A percentile compares a stretch with the other conserved stretches of the same genome.
These are phyloP conservation scores for Leishmania arabica DNA, from an alignment of 208 protist species.

Conservation along the genomic window DNA sequence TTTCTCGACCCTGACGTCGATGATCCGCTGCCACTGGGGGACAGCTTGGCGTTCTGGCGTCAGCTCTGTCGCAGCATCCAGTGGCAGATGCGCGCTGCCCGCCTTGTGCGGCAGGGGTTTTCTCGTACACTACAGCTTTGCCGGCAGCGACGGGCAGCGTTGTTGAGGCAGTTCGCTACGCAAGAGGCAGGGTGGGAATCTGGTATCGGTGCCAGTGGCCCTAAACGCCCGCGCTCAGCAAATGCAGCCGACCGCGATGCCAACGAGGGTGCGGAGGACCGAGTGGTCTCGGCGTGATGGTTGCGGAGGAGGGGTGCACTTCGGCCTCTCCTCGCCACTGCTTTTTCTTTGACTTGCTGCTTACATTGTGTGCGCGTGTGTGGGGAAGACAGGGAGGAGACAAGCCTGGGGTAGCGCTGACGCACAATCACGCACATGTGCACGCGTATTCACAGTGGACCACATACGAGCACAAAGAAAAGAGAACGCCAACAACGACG, in stretches of 20 bases:
- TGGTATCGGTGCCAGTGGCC: neutral
- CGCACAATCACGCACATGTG: neutral
- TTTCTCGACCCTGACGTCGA: slow-evolving; percentile 74
- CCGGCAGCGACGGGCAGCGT: slow-evolving; percentile 9
- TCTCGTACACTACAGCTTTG: slow-evolving; percentile 40
- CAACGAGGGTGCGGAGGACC: neutral
- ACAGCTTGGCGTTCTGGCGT: slow-evolving; percentile 66
- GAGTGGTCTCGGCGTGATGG: neutral
- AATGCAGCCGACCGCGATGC: neutral
- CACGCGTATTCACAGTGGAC: neutral
- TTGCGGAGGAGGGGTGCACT: neutral
- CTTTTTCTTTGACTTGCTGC: neutral
- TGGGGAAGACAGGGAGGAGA: neutral
- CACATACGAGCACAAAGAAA: neutral
- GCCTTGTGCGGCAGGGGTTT: slow-evolving; percentile 54
- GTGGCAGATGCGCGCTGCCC: slow-evolving; percentile 62
- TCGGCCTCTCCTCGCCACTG: neutral
- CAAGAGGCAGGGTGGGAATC: neutral
- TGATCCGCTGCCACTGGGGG: slow-evolving; percentile 42
- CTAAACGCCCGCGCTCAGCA: slow-evolving; percentile 14
- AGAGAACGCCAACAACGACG: neutral
- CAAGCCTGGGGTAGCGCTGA: neutral
- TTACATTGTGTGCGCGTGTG: neutral
- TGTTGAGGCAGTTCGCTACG: slow-evolving; percentile 1
- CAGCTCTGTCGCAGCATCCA: slow-evolving; percentile 63